Percentiles rank a stretch among this genome's conserved stretches.
Conservation (phyloP, 257 asterid species). For the Salvia splendens region DNA sequence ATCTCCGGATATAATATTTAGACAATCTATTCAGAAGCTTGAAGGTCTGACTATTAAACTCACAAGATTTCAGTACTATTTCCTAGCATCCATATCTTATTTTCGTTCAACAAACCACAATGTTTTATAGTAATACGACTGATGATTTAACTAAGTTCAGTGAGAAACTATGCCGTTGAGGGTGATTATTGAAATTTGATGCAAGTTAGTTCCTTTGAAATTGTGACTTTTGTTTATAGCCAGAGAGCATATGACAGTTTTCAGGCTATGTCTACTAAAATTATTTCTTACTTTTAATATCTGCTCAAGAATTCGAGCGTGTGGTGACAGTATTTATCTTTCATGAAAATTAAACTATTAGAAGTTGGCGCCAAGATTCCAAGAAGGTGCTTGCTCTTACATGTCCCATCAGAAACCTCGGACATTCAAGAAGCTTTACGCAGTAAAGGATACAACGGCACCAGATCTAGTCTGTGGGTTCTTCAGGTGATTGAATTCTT, state of each 20-base stretch:
- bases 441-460: conserved; percentile 69
- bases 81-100: neutral
- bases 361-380: conserved; percentile 77
- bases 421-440: conserved; percentile 55
- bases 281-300: conserved; percentile 11
- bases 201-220: neutral
- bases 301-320: neutral
- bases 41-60: conserved; percentile 47
- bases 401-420: conserved; percentile 60
- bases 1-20: conserved; percentile 59
- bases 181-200: neutral
- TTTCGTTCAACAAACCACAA: neutral
- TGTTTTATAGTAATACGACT: neutral
- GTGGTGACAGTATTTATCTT: conserved; percentile 27
- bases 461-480: conserved; percentile 77
- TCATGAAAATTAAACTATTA: conserved; percentile 30
- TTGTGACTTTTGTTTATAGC: neutral
- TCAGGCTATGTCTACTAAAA: neutral
- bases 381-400: conserved; percentile 66
- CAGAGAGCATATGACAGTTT: neutral
- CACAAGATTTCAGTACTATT: neutral
- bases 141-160: neutral
- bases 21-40: conserved; percentile 53
- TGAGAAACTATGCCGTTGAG: neutral
- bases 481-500: conserved; percentile 56